Evolutionary conservation across 768 basidiomycete genomes (phyloP).

Genomic region (Leccinellum rugosiceps): DNA sequence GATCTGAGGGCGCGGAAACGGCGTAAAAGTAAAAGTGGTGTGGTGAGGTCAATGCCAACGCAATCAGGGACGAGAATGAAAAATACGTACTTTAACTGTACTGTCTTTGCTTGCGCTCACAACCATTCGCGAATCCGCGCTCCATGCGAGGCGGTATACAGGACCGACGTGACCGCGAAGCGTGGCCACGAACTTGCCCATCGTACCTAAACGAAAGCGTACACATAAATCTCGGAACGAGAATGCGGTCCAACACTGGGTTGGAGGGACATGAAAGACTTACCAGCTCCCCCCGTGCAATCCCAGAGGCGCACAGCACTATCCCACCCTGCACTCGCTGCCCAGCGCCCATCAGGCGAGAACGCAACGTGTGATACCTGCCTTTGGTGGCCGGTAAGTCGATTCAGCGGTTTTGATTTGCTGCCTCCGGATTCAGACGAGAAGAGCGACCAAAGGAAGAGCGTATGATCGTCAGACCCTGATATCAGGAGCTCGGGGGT

Average conservation of each 20-base stretch:
- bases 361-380: slow-evolving; percentile 94
- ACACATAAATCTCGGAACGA: background rate
- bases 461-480: slow-evolving; percentile 96
- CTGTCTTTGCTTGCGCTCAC: slow-evolving; percentile 96
- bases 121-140: slow-evolving; percentile 86
- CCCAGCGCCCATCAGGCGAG: slow-evolving; percentile 90
- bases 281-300: slow-evolving; percentile 42
- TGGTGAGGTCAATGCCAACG: background rate
- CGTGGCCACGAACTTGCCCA: slow-evolving; percentile 87
- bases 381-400: slow-evolving; percentile 94
- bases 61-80: too few species aligned
- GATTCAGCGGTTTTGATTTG: slow-evolving; percentile 65
- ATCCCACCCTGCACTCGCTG: slow-evolving; percentile 91
- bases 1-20: slow-evolving; percentile 41
- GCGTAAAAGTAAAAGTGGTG: background rate
- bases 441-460: slow-evolving; percentile 93
- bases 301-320: slow-evolving; percentile 89
- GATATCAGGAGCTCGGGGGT: slow-evolving; percentile 86
- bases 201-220: slow-evolving; percentile 14
- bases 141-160: slow-evolving; percentile 95
- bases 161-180: slow-evolving; percentile 91
- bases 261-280: slow-evolving; percentile 8
- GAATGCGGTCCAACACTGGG: background rate
- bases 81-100: slow-evolving; percentile 76
- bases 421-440: slow-evolving; percentile 37